These are phyloP conservation scores for Phalaenopsis hybrid DNA, from an alignment of 116 monocot species.

Conservation along the genomic window DNA sequence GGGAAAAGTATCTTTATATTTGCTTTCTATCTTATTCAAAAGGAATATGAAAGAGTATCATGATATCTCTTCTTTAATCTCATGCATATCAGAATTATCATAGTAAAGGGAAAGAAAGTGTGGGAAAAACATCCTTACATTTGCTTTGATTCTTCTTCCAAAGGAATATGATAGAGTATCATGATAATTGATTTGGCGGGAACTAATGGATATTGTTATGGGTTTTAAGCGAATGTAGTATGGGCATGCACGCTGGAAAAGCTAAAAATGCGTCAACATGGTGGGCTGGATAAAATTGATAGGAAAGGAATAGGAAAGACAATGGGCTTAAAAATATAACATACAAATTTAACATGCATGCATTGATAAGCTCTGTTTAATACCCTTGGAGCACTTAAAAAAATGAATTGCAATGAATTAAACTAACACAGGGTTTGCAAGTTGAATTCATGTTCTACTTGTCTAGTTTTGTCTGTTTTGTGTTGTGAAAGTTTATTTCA, in stretches of 20 bases:
- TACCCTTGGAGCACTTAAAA: neutral
- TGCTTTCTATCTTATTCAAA: no score
- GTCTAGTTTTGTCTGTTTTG: neutral
- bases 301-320: neutral
- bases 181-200: slow-evolving; percentile 1
- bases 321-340: neutral
- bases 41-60: neutral
- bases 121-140: no score
- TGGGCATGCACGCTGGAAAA: neutral
- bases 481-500: neutral
- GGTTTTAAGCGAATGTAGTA: neutral
- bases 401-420: neutral
- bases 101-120: no score
- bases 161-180: neutral
- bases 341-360: neutral
- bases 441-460: neutral
- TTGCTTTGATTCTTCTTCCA: no score
- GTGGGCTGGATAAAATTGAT: neutral
- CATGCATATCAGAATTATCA: no score
- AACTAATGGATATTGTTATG: neutral
- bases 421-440: neutral
- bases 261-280: neutral
- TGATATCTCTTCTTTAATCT: neutral
- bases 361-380: neutral
- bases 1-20: no score